Evolutionary conservation across 495 filamentous ascomycete species (phyloP).

Genomic region (Choiromyces venosus): DNA sequence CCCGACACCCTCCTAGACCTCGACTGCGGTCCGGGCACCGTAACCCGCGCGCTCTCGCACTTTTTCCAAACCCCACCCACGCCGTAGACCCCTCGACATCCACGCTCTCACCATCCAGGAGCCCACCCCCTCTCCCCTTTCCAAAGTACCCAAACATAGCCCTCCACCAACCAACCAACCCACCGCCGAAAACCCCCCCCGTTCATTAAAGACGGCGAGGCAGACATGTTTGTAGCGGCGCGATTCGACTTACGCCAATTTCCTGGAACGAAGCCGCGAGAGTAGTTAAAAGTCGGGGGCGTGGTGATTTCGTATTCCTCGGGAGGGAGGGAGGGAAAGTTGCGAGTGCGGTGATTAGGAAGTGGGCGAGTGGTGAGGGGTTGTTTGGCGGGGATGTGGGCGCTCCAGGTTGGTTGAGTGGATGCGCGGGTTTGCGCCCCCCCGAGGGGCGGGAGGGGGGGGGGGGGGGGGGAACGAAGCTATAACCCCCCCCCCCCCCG

Average conservation of each 20-base stretch:
- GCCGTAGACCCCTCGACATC: slow-evolving; percentile 52
- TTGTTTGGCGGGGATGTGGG: slow-evolving; percentile 56
- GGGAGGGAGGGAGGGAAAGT: slow-evolving; percentile 46
- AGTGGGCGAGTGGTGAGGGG: slow-evolving; percentile 49
- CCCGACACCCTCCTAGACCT: slow-evolving; percentile 57
- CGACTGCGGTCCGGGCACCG: slow-evolving; percentile 57
- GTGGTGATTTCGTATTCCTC: slow-evolving; percentile 56
- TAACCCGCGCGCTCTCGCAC: slow-evolving; percentile 52
- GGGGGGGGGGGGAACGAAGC: slow-evolving; percentile 56
- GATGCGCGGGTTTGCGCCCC: slow-evolving; percentile 49
- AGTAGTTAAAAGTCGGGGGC: slow-evolving; percentile 58
- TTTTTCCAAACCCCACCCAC: slow-evolving; percentile 49
- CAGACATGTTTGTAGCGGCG: slow-evolving; percentile 56
- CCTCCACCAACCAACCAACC: slow-evolving; percentile 47
- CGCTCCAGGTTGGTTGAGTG: slow-evolving; percentile 50
- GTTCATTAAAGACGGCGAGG: slow-evolving; percentile 47
- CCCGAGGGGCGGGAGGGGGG: slow-evolving; percentile 50
- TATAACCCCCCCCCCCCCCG: slow-evolving; percentile 24
- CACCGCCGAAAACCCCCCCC: slow-evolving; percentile 51
- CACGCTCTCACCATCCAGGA: no score
- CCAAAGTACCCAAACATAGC: slow-evolving; percentile 47
- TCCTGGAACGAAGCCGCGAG: slow-evolving; percentile 54
- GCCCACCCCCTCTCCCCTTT: slow-evolving; percentile 46
- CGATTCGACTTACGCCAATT: slow-evolving; percentile 54
- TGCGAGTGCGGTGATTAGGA: slow-evolving; percentile 50